Conservation (phyloP, 805 yeast species). For the Yamadazyma olivae region DNA sequence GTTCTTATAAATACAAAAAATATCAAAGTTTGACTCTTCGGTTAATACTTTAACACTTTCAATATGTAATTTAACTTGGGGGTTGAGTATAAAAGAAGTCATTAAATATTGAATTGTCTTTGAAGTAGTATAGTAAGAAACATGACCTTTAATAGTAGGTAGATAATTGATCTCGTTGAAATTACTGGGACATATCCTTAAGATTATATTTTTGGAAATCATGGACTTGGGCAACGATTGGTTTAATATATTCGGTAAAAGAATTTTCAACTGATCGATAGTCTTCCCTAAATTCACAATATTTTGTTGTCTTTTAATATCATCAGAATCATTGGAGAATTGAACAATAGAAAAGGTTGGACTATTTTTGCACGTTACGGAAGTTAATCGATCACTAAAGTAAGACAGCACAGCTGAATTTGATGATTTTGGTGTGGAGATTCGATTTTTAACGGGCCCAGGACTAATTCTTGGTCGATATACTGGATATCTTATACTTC, state of each 20-base stretch:
- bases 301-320: slow-evolving; percentile 8
- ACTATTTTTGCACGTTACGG: too few relatives aligned
- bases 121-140: slow-evolving; percentile 53
- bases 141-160: slow-evolving; percentile 55
- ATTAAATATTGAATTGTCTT: slow-evolving; percentile 54
- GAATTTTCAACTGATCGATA: slow-evolving; percentile 43
- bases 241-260: slow-evolving; percentile 51
- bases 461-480: too few relatives aligned
- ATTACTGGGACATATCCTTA: slow-evolving; percentile 57
- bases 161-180: slow-evolving; percentile 41
- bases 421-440: too few relatives aligned
- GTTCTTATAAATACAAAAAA: slow-evolving; percentile 31
- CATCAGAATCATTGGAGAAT: not conserved
- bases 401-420: too few relatives aligned
- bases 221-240: slow-evolving; percentile 41
- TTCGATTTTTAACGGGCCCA: too few relatives aligned
- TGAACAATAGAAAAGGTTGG: too few relatives aligned
- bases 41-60: slow-evolving; percentile 30
- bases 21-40: slow-evolving; percentile 17
- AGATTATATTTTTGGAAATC: slow-evolving; percentile 44
- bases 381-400: too few relatives aligned
- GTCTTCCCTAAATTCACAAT: slow-evolving; percentile 55
- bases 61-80: slow-evolving; percentile 52
- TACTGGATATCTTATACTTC: too few relatives aligned
- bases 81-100: slow-evolving; percentile 54